Evolutionary conservation across 1,284 basidiomycete species (phyloP), one percentile per base, ranked within the genome.

Genomic region (Marasmius sp.): DNA sequence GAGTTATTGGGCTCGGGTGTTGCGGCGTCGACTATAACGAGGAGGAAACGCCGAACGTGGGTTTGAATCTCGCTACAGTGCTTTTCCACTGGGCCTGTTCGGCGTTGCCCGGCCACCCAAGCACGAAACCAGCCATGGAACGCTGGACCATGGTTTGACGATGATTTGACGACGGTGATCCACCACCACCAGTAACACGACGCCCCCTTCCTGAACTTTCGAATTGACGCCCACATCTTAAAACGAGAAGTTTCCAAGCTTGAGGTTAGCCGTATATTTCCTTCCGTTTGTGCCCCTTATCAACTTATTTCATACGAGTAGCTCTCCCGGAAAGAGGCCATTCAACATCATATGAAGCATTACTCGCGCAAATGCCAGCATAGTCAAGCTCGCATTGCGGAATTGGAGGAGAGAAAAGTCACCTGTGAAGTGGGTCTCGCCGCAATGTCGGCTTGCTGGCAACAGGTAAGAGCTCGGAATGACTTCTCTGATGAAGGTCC

Each of bases 301-400:
- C 52, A 63, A 69, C 58, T n/a, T 65, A 65, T 64, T 50, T 60
- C 41, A 63, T 53, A 66, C 54, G 64, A 60, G 38, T 66, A 93
- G 89, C 76, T 81, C 20, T 91, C 90, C 73, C 88, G 93, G 63
- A 97, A 98, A 77, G 94, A 96, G 72, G 95, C 95, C 48, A 91
- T 98, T 57, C 97, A 89, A 74, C 84, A 95, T 54, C 85, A 93
- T 65, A 95, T 98, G 94, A 91, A 86, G 70, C 87, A 95, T 69
- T 96, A 97, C 74, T 88, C 91, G 58, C 86, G 94, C 62, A 89
- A 94, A 75, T 83, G 89, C 71, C 86, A 92, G 69, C 85, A 89
- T 55, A 87, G 87, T 66, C 81, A 86, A 66, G 76, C 79, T 69
- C 84, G 85, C 65, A 87, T 93, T 57, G 82, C 84, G 65, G 87